phyloP scores from a whole-genome alignment of 1,284 basidiomycete species.

The Coniferiporia weirii region DNA sequence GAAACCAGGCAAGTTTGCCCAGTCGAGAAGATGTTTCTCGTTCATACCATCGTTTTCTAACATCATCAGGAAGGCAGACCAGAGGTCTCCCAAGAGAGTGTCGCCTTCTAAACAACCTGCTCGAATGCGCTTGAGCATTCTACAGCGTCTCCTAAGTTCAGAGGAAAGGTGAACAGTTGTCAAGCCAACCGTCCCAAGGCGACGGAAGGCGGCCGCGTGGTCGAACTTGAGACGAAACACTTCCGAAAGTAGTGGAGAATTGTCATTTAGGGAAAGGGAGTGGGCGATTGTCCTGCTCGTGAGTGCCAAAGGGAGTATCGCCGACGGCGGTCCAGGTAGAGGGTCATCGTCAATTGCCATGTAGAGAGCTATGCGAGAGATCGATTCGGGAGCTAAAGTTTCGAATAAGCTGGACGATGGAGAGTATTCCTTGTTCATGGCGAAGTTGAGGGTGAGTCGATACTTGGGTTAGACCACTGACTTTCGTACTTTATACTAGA shows the following conservation, averaged over 20 bases:
- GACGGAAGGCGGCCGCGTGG: background rate
- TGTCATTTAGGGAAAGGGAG: background rate
- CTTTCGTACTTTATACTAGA: background rate
- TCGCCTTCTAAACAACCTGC: background rate
- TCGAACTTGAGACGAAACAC: constrained; percentile 12
- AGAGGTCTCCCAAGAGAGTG: constrained; percentile 2
- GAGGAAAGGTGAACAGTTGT: background rate
- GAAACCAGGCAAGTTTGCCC: constrained; percentile 34
- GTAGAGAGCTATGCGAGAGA: constrained; percentile 8
- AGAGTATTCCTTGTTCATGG: background rate
- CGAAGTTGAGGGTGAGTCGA: background rate
- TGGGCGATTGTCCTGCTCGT: background rate
- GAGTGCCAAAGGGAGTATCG: background rate
- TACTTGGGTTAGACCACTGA: background rate
- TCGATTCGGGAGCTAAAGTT: constrained; percentile 2
- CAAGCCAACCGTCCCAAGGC: background rate
- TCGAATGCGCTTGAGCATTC: constrained; percentile 1
- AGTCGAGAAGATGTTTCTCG: constrained; percentile 28
- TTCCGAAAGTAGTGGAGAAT: background rate
- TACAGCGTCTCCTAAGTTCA: constrained; percentile 3
- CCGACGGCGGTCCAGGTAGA: background rate
- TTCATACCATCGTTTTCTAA: constrained; percentile 9
- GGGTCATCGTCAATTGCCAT: background rate
- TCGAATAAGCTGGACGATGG: background rate
- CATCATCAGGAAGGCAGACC: constrained; percentile 10